These are phyloP conservation scores for Lachnum nothofagi DNA, from an alignment of 2,329 filamentous ascomycete genomes.

Conservation along the genomic window DNA sequence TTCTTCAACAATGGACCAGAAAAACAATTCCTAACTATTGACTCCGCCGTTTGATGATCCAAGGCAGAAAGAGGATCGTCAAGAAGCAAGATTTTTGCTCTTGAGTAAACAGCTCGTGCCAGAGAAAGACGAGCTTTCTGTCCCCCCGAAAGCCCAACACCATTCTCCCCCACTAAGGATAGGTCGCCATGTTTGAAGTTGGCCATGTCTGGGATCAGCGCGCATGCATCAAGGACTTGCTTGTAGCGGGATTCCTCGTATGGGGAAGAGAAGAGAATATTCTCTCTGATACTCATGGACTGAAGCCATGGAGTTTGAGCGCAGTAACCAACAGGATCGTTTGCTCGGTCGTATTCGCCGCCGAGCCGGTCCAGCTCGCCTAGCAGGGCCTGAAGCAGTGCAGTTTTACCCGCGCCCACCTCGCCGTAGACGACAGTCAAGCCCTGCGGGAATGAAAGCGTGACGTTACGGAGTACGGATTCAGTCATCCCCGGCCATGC, in stretches of 20 bases:
- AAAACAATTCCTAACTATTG: conserved; percentile 53
- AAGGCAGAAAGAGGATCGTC: conserved; percentile 57
- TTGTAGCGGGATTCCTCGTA: conserved; percentile 67
- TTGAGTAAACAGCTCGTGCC: conserved; percentile 56
- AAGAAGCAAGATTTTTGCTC: conserved; percentile 48
- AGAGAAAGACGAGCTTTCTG: conserved; percentile 57
- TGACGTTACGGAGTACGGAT: conserved; percentile 50
- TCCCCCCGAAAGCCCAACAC: conserved; percentile 55
- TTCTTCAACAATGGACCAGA: conserved; percentile 48
- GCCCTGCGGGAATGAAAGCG: conserved; percentile 49
- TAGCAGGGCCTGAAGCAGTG: conserved; percentile 31
- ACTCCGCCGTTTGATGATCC: conserved; percentile 60
- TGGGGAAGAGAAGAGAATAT: conserved; percentile 58
- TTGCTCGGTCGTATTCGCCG: conserved; percentile 42
- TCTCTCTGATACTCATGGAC: conserved; percentile 65
- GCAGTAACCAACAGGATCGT: conserved; percentile 58
- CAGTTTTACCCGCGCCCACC: conserved; percentile 59
- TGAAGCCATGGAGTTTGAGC: conserved; percentile 64
- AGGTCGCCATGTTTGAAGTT: conserved; percentile 61
- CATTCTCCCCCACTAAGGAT: conserved; percentile 57
- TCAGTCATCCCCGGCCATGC: conserved; percentile 68
- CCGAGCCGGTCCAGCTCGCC: conserved; percentile 30
- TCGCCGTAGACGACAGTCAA: conserved; percentile 59
- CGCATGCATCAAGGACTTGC: conserved; percentile 62
- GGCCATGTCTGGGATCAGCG: conserved; percentile 55